Percentiles rank a stretch among this genome's conserved stretches.
These are phyloP conservation scores for Syncephalastrum racemosum DNA, from an alignment of 371 early-diverging fungal genomes.

Conservation along the genomic window DNA sequence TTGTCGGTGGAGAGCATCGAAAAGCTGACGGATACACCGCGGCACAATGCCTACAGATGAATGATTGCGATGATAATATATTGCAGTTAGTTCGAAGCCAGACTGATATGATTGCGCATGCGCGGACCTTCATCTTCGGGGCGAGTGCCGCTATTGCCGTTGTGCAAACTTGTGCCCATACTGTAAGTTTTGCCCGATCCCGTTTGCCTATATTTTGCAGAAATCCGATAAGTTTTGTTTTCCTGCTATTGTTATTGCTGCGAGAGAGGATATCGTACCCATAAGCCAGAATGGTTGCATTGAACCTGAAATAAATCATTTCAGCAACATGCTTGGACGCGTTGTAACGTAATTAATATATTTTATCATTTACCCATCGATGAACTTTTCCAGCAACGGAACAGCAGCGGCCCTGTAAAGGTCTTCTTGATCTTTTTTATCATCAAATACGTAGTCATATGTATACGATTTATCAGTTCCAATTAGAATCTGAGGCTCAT, in stretches of 20 bases:
- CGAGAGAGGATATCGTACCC: slow-evolving; percentile 59
- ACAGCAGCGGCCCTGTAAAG: slow-evolving; percentile 74
- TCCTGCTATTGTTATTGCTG: too few species aligned
- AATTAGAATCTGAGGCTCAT: slow-evolving; percentile 67
- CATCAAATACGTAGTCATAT: slow-evolving; percentile 86
- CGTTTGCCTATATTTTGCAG: slow-evolving; percentile 34
- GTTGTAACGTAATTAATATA: neutral
- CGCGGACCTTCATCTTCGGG: slow-evolving; percentile 36
- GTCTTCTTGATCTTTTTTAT: slow-evolving; percentile 65
- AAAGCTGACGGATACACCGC: slow-evolving; percentile 76
- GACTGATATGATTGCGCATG: slow-evolving; percentile 21
- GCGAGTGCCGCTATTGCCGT: slow-evolving; percentile 30
- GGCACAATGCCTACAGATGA: slow-evolving; percentile 82
- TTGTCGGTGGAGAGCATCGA: slow-evolving; percentile 38
- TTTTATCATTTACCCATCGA: slow-evolving; percentile 73
- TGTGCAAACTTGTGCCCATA: slow-evolving; percentile 52
- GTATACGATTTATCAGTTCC: slow-evolving; percentile 78
- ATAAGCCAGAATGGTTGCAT: slow-evolving; percentile 95
- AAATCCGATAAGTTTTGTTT: too few species aligned
- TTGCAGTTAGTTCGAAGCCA: neutral
- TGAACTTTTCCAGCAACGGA: slow-evolving; percentile 80
- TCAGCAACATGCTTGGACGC: neutral
- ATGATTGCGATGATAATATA: slow-evolving; percentile 14
- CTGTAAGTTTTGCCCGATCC: slow-evolving; percentile 61
- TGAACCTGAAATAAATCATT: slow-evolving; percentile 55